Base-by-base conservation (phyloP, 2,329 filamentous ascomycete species). In the Stagonosporopsis rhizophila region DNA sequence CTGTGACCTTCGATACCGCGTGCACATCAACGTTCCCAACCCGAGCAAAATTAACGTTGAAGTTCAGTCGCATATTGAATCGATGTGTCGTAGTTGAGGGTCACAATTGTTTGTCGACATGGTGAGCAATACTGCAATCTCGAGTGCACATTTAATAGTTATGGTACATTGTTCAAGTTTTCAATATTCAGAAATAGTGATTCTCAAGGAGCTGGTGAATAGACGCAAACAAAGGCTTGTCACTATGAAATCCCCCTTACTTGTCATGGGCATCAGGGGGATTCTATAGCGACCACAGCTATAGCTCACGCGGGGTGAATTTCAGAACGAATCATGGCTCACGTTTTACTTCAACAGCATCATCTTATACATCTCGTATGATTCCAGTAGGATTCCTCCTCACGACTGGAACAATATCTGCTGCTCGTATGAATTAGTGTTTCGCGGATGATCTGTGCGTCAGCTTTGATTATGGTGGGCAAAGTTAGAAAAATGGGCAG, bases 11-110 rank as follows among this genome's bases (percentile, higher is more conserved):
- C 12, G 37, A 65, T 17, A 49, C 20, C 1, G 56, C 51, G 37
- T 58, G 56, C 19, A 65, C 34, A 4, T 60, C 23, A 11, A 60
- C 52, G 15, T 46, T 52, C n/a, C 62, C 62, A 9, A 64, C 38
- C 34, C 14, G 45, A 30, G 25, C 12, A n/a, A 23, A 22, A 12
- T 8, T 4, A 6, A 2, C 15, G 8, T 30, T 30, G 15, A 32
- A 20, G 12, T 48, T 40, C 3, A 48, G 17, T 32, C 34, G 17
- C 45, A 48, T 48, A 12, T 3, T 48, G 3, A 30, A 11, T 30
- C 9, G 15, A 11, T 11, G 39, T n/a, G 19, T 40, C 11, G 25
- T 42, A 4, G 25, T 11, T 17, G 1, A 15, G 14, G 15, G 23
- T 27, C 20, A 23, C 12, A 17, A 19, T 19, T 4, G 8, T 8